phyloP scores from a whole-genome alignment of 2,329 filamentous ascomycete genomes.

The Cordyceps cateniannulata region DNA sequence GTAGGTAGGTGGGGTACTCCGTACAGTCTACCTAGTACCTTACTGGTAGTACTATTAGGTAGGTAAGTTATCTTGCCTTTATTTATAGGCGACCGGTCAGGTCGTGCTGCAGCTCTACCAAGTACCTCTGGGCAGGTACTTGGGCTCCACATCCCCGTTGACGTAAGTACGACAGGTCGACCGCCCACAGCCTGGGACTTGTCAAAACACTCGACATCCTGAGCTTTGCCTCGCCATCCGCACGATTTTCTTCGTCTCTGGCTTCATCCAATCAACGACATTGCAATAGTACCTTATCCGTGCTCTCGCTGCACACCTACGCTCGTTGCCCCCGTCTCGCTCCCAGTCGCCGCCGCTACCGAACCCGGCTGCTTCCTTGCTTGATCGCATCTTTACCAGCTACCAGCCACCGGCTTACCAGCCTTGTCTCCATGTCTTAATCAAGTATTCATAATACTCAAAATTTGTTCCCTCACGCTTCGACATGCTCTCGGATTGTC shows the following conservation, averaged over 20 bases:
- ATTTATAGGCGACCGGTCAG: too few relatives aligned
- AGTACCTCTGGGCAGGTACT: too few relatives aligned
- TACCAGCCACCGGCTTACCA: too few relatives aligned
- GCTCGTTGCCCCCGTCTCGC: background rate
- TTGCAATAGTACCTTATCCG: background rate
- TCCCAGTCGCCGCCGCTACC: background rate
- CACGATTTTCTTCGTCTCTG: background rate
- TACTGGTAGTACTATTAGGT: too few relatives aligned
- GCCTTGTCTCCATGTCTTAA: background rate
- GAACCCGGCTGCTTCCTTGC: background rate
- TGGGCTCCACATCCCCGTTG: slow-evolving; percentile 5
- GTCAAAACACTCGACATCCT: background rate
- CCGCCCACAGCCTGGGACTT: background rate
- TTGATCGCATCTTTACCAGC: background rate
- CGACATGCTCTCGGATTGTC: background rate
- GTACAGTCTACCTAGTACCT: too few relatives aligned
- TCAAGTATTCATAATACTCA: background rate
- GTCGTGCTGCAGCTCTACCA: background rate
- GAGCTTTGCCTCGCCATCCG: slow-evolving; percentile 1
- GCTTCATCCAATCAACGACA: background rate
- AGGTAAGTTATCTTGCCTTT: too few relatives aligned
- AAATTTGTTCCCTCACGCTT: background rate
- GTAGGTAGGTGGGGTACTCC: too few relatives aligned
- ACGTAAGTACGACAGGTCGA: slow-evolving; percentile 1
- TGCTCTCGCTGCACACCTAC: background rate